Conservation (phyloP, 1,284 basidiomycete genomes). For the Trichosporon sp. region DNA sequence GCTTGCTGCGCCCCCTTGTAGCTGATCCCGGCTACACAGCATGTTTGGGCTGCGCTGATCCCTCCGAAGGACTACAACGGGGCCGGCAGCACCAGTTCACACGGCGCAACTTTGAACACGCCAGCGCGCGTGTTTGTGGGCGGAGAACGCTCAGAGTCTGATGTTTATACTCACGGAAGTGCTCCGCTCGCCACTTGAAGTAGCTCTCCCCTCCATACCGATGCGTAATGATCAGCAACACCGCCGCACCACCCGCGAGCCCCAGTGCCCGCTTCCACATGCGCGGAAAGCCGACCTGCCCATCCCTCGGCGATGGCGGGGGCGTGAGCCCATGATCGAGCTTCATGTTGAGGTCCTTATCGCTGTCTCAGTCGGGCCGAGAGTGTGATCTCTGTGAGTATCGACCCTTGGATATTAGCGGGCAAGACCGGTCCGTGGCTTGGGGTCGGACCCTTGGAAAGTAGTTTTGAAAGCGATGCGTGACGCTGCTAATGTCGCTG, state of each 20-base stretch:
- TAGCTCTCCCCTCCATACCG: not conserved
- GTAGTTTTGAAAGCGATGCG: no score
- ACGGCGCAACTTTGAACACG: not conserved
- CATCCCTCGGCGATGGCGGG: not conserved
- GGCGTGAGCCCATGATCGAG: not conserved
- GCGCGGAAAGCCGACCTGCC: not conserved
- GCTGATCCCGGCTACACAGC: not conserved
- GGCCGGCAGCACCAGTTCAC: not conserved
- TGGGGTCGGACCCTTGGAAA: not conserved
- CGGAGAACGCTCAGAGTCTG: not conserved
- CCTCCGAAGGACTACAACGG: no score
- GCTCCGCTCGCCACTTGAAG: not conserved
- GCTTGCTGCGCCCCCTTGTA: not conserved
- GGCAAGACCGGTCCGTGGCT: not conserved
- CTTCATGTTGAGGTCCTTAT: not conserved
- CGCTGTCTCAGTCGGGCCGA: not conserved
- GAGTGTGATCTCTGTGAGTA: no score
- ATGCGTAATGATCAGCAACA: not conserved
- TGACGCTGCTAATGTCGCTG: not conserved
- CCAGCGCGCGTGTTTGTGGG: not conserved
- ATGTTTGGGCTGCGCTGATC: no score
- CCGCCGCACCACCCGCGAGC: not conserved
- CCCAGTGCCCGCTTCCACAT: not conserved
- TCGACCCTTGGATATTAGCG: not conserved
- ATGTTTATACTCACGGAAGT: not conserved